Conservation (phyloP, 306 rosid species). For the Begonia loranthoides region DNA sequence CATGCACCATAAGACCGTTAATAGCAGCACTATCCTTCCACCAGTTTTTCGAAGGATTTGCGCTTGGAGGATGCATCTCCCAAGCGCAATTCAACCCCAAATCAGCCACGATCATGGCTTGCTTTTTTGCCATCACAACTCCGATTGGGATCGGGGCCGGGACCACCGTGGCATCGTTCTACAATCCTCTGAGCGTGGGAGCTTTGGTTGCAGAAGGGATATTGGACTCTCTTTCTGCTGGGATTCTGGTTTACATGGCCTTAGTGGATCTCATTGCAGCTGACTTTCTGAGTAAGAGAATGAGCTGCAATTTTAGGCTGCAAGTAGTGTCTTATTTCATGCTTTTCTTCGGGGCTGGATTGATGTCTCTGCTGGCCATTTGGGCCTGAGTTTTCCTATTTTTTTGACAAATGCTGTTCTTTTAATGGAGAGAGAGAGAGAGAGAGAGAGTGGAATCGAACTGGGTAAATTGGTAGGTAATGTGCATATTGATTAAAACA, state of each 20-base stretch:
- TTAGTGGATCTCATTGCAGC: constrained; percentile 89
- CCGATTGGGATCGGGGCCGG: constrained; percentile 70
- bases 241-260: constrained; percentile 90
- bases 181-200: constrained; percentile 52
- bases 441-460: too few species aligned
- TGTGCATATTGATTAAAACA: too few species aligned
- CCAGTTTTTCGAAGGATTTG: constrained; percentile 98
- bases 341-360: constrained; percentile 92
- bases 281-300: constrained; percentile 85
- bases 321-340: constrained; percentile 62
- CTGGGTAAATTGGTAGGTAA: too few species aligned
- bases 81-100: constrained; percentile 70
- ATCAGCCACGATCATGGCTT: constrained; percentile 61
- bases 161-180: constrained; percentile 40
- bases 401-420: too few species aligned
- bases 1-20: constrained; percentile 76
- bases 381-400: constrained; percentile 45
- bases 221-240: constrained; percentile 69
- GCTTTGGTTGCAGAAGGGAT: constrained; percentile 69
- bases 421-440: not conserved
- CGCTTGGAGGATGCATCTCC: constrained; percentile 93
- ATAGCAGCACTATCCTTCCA: constrained; percentile 86
- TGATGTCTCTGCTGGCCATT: constrained; percentile 78
- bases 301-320: constrained; percentile 90
- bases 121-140: constrained; percentile 71